These are phyloP conservation scores for Vishniacozyma victoriae DNA, from an alignment of 768 basidiomycete genomes.

Conservation along the genomic window DNA sequence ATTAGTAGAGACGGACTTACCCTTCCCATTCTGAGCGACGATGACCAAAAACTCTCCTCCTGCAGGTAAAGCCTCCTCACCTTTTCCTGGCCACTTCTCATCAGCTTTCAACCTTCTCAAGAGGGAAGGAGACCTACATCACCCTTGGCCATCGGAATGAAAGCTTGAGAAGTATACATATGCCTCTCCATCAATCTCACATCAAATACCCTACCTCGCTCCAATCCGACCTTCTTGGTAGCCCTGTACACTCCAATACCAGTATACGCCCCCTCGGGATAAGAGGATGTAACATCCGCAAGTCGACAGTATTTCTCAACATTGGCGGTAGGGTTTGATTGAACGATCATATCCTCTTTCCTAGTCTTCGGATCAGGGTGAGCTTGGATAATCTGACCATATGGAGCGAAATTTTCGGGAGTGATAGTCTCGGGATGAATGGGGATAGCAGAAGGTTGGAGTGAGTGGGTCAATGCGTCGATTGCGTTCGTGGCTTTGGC, in stretches of 20 bases:
- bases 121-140: constrained; percentile 24
- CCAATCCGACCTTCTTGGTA: constrained; percentile 55
- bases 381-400: constrained; percentile 83
- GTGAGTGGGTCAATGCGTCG: neutral
- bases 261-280: constrained; percentile 60
- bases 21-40: constrained; percentile 68
- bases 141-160: constrained; percentile 78
- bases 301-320: constrained; percentile 87
- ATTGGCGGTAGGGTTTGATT: constrained; percentile 73
- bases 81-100: constrained; percentile 46
- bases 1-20: constrained; percentile 24
- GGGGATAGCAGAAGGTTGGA: neutral
- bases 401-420: constrained; percentile 73
- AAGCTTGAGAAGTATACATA: constrained; percentile 81
- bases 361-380: constrained; percentile 61
- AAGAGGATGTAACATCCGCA: constrained; percentile 59
- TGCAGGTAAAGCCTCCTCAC: constrained; percentile 50
- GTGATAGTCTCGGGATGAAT: constrained; percentile 57
- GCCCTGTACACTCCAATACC: constrained; percentile 82
- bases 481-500: constrained; percentile 5
- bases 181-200: constrained; percentile 78
- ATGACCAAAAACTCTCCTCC: constrained; percentile 70
- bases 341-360: constrained; percentile 61
- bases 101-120: neutral
- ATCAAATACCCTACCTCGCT: constrained; percentile 53